Evolutionary conservation across 495 filamentous ascomycete genomes (phyloP), one percentile per base, ranked within the genome.

Genomic region (Penicillium paradoxum): DNA sequence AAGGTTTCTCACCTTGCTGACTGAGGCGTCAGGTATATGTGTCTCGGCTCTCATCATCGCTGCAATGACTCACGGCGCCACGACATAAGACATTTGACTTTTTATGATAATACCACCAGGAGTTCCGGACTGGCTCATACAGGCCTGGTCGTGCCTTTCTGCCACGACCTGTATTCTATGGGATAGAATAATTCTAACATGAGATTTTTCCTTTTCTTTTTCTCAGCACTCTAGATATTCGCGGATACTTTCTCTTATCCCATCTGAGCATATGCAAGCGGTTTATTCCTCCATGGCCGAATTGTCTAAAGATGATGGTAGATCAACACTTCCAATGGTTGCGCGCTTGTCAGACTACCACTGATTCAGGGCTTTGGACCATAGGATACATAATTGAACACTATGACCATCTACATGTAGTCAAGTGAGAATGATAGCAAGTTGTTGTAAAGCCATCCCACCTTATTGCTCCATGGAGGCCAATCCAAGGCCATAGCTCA

Each of bases 261-360:
- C 75, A 77, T 76, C 65, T 68, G 65, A 81, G 86, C 86, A 90
- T 90, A 61, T 65, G 63, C 63, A 58, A 66, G 62, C 65, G 63
- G 53, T 45, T 62, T n/a, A 27, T 58, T 49, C 57, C 58, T 64
- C 79, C 73, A 73, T 87, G 79, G 80, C 77, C 79, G 71, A 76
- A 79, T 81, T 83, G 50, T 84, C 86, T 90, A 90, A 83, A 87
- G 75, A 77, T 72, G 81, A 84, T 90, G 87, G 87, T 70, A 90
- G 75, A 90, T 72, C 48, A 62, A 62, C 4, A 32, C 4, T 34
- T 38, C 43, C 51, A 39, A 54, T 41, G 43, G 17, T 46, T 33
- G 27, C 25, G 17, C 42, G 24, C 44, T 47, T 47, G 33, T 11
- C 43, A 48, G 14, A 18, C 3, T 34, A 5, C 14, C 29, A 51